Evolutionary conservation across 306 rosid species (phyloP).

Genomic region (Acacia acuminata): DNA sequence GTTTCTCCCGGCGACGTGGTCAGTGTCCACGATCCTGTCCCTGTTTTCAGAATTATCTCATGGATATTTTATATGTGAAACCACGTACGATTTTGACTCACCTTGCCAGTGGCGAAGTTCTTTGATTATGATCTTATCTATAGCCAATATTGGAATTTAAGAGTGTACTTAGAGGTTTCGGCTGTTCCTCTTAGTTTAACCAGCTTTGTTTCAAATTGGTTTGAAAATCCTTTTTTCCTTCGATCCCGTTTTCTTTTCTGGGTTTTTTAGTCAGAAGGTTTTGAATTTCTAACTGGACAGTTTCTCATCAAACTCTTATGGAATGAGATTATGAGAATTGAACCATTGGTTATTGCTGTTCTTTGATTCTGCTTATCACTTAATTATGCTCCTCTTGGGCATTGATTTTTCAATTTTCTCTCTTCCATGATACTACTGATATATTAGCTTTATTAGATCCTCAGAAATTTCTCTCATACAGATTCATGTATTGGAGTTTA

Average conservation of each 20-base stretch:
- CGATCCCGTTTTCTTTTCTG: background rate
- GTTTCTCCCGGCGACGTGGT: constrained; percentile 69
- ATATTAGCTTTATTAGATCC: background rate
- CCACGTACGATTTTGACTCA: background rate
- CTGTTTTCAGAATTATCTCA: background rate
- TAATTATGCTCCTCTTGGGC: background rate
- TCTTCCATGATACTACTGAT: background rate
- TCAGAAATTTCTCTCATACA: background rate
- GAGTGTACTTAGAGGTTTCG: background rate
- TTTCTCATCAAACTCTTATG: background rate
- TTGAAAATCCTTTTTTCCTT: background rate
- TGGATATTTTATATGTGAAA: background rate
- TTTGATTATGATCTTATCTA: background rate
- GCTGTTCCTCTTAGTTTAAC: background rate
- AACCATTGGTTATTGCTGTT: background rate
- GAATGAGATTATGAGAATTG: background rate
- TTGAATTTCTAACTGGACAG: background rate
- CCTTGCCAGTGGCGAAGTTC: background rate
- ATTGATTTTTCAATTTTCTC: background rate
- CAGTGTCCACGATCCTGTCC: background rate
- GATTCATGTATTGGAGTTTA: no score
- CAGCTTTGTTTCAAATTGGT: background rate
- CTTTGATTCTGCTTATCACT: background rate
- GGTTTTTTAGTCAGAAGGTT: background rate
- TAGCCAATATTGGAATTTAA: background rate